A percentile compares a stretch with the other conserved stretches of the same genome.
Evolutionary conservation across 2,329 filamentous ascomycete genomes (phyloP).

Genomic region (Chalaropsis thielavioides): DNA sequence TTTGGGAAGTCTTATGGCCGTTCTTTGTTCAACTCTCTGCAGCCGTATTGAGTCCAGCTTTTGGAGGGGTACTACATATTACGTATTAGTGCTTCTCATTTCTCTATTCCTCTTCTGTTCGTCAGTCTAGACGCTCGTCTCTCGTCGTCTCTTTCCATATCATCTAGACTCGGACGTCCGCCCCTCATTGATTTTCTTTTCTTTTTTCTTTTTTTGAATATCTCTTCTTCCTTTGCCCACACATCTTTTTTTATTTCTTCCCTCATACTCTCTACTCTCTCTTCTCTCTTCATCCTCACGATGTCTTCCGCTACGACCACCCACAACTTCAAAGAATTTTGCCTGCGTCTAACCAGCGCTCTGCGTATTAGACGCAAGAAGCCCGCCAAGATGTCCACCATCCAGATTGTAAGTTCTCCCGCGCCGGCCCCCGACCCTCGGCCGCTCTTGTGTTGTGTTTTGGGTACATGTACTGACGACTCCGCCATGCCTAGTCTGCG

Average conservation of each 20-base stretch:
- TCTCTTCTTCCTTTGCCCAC: too few species aligned
- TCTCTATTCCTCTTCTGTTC: not conserved
- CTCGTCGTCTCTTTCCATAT: too few species aligned
- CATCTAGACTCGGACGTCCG: too few species aligned
- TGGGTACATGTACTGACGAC: conserved; percentile 14
- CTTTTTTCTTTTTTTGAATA: too few species aligned
- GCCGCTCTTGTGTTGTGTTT: not conserved
- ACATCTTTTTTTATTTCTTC: not conserved
- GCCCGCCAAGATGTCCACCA: conserved; percentile 25
- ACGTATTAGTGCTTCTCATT: not conserved
- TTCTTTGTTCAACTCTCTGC: not conserved
- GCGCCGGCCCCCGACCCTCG: too few species aligned
- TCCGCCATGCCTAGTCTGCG: conserved; percentile 34
- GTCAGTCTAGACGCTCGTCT: not conserved
- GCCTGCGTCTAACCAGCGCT: conserved; percentile 32
- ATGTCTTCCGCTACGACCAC: conserved; percentile 14
- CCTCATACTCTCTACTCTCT: not conserved
- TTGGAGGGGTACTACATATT: not conserved
- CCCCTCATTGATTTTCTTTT: too few species aligned
- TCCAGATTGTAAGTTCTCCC: conserved; percentile 36
- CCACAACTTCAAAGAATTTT: conserved; percentile 31
- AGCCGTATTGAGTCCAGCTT: not conserved
- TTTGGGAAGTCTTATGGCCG: not conserved
- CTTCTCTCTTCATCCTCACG: not conserved
- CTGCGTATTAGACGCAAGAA: conserved; percentile 29